Evolutionary conservation across 169 alveolate genomes (phyloP).

Genomic region (Cryptosporidium ubiquitum): DNA sequence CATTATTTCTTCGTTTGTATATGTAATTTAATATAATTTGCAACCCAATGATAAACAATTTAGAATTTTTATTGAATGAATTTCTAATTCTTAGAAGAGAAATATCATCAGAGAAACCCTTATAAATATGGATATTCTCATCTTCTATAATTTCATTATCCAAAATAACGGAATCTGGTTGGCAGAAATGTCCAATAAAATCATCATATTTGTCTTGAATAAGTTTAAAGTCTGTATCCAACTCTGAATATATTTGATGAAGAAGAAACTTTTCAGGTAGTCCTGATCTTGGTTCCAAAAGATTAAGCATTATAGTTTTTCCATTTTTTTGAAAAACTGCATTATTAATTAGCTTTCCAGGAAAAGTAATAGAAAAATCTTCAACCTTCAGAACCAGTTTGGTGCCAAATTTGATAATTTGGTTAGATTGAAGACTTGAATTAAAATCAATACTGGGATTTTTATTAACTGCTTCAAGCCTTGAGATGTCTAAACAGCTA

Average conservation of each 20-base stretch:
- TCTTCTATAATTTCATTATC: background rate
- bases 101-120: background rate
- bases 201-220: background rate
- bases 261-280: background rate
- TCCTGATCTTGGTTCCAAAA: background rate
- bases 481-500: background rate
- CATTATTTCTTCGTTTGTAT: constrained; percentile 15
- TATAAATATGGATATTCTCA: background rate
- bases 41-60: constrained; percentile 24
- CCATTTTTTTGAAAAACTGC: background rate
- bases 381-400: background rate
- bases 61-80: background rate
- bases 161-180: background rate
- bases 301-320: background rate
- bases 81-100: background rate
- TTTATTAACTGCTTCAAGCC: background rate
- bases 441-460: background rate
- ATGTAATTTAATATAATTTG: constrained; percentile 9
- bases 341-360: background rate
- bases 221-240: background rate
- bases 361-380: background rate
- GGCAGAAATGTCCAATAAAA: background rate
- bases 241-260: background rate
- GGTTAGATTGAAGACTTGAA: background rate
- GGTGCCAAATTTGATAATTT: background rate